A percentile compares a stretch with the other conserved stretches of the same genome.
phyloP scores from a whole-genome alignment of 331 rosid species.

The Quercus tomentella region DNA sequence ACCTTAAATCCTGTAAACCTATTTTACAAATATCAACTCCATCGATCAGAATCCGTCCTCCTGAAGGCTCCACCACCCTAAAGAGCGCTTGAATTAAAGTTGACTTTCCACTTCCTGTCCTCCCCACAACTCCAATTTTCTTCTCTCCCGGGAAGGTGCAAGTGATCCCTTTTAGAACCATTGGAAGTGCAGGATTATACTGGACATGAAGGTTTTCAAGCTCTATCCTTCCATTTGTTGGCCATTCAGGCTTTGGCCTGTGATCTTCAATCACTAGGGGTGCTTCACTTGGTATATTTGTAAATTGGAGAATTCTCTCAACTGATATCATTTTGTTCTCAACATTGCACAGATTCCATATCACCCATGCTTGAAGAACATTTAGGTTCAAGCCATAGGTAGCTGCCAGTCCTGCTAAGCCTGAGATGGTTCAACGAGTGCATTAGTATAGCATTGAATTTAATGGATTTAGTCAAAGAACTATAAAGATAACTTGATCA shows the following conservation, averaged over 20 bases:
- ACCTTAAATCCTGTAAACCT: no score
- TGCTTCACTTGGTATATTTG: conserved; percentile 70
- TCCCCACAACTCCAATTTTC: conserved; percentile 85
- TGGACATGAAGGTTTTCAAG: conserved; percentile 61
- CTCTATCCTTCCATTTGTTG: conserved; percentile 59
- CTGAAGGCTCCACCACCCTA: no score
- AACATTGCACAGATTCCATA: conserved; percentile 92
- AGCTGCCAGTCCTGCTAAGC: conserved; percentile 92
- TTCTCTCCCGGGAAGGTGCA: conserved; percentile 68
- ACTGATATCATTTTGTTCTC: conserved; percentile 98
- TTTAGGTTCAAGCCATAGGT: conserved; percentile 86
- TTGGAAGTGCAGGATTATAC: conserved; percentile 66
- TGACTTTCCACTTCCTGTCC: conserved; percentile 10
- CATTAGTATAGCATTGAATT: conserved; percentile 7
- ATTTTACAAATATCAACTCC: no score
- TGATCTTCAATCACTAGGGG: conserved; percentile 52
- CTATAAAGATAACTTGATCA: background rate
- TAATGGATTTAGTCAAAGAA: conserved; percentile 1
- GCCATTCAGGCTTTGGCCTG: conserved; percentile 76
- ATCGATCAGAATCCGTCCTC: no score
- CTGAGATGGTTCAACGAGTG: conserved; percentile 30
- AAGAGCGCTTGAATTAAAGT: no score
- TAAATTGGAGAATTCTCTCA: conserved; percentile 83
- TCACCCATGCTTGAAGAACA: conserved; percentile 94
- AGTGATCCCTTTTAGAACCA: conserved; percentile 75